Evolutionary conservation across 805 yeast genomes (phyloP), one percentile per base, ranked within the genome.

Genomic region (Starmera caribaea): DNA sequence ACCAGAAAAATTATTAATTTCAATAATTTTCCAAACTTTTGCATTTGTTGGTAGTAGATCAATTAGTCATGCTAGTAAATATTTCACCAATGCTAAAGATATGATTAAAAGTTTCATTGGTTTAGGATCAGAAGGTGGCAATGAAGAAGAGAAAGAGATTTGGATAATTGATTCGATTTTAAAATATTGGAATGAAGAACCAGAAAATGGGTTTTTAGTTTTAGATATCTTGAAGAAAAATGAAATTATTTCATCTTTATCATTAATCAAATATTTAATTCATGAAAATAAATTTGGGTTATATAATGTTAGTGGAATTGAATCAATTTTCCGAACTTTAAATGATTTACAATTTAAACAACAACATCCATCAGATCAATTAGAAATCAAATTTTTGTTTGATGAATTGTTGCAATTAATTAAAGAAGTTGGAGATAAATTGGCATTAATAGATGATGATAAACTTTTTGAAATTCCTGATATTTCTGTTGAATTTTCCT

Each of bases 1-100:
- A 34, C 49, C 65, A 33, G 64, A 65, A 21, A 59, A 62, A 49
- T 68, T 81, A 40, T 57, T 80, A 30, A 65, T 83, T 14, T 74
- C 81, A 26, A 61, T 84, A 13, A 59, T 87, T 12, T 69, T 81
- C 50, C 90, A 85, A 52, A 68, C 81, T 0, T 69, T 86, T 38
- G 82, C 90, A 35, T 79, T 79, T 48, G 79, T 87, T 42, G 97
- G 97, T 12, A 81, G 87, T 36, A 73, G 97, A 55, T 89, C 97
- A 0, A 71, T 89, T 34, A 85, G 90, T 0, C 88, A 82, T 51
- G 79, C 81, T 31, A 74, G 73, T 44, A 74, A 73, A 33, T 75
- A 74, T 62, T 63, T 79, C 35, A 61, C 57, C 29, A 67, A 66
- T 32, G 53, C 69, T 7, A 50, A 52, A 16, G 60, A 57, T 12